Percentiles rank a stretch among this genome's conserved stretches.
These are phyloP conservation scores for Hortiboletus rubellus DNA, from an alignment of 1,284 basidiomycete genomes.

Conservation along the genomic window DNA sequence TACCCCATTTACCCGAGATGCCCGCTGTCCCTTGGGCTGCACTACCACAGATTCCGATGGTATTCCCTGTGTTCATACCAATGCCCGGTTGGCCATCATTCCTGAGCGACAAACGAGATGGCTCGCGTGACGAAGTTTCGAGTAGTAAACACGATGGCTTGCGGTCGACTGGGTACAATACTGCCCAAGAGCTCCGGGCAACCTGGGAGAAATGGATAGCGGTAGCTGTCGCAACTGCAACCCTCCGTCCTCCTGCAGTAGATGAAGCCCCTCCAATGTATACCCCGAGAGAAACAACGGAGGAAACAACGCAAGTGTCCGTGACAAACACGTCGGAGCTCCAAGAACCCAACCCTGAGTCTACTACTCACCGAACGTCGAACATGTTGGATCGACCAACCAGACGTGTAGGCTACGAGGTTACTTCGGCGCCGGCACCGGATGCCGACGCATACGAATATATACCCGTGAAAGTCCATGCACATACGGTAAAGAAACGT, in stretches of 20 bases:
- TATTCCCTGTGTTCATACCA: slow-evolving; percentile 78
- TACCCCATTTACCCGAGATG: slow-evolving; percentile 54
- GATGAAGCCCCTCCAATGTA: slow-evolving; percentile 68
- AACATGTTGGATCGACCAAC: slow-evolving; percentile 16
- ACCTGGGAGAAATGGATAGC: slow-evolving; percentile 76
- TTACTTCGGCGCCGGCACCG: slow-evolving; percentile 52
- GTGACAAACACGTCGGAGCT: slow-evolving; percentile 1
- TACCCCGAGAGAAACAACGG: slow-evolving; percentile 52
- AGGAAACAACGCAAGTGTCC: slow-evolving; percentile 18
- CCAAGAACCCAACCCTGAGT: slow-evolving; percentile 16
- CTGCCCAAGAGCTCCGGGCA: slow-evolving; percentile 61
- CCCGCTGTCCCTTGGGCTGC: slow-evolving; percentile 63
- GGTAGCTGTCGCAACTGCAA: slow-evolving; percentile 47
- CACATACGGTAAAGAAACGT: slow-evolving; percentile 68
- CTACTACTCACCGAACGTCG: slow-evolving; percentile 7
- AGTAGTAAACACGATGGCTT: slow-evolving; percentile 38
- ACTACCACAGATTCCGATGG: slow-evolving; percentile 70
- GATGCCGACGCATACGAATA: slow-evolving; percentile 70
- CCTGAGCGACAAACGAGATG: slow-evolving; percentile 48
- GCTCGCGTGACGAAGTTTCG: slow-evolving; percentile 30
- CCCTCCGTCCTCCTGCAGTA: slow-evolving; percentile 45
- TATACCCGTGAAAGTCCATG: slow-evolving; percentile 53
- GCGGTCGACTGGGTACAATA: slow-evolving; percentile 39
- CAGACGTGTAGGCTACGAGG: slow-evolving; percentile 52
- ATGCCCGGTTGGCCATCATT: slow-evolving; percentile 67